phyloP scores from a whole-genome alignment of 441 rosid genomes.

The Gossypium davidsonii region DNA sequence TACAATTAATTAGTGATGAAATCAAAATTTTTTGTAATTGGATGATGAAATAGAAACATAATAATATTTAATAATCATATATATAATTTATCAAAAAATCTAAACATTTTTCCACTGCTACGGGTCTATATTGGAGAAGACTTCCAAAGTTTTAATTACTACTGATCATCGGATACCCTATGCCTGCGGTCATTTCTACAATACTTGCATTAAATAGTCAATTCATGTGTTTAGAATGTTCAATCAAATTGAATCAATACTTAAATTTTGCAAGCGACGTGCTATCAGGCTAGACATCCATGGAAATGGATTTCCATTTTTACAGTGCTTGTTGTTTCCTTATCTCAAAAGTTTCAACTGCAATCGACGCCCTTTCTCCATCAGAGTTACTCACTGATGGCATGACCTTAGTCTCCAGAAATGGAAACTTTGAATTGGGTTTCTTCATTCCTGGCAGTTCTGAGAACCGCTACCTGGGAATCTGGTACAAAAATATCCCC shows the following conservation, averaged over 20 bases:
- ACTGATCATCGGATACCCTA: no score
- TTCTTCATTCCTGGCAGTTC: slow-evolving; percentile 27
- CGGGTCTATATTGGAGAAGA: no score
- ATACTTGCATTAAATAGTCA: no score
- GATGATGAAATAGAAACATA: no score
- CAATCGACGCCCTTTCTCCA: background rate
- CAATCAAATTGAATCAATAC: background rate
- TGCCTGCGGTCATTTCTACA: no score
- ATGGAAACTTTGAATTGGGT: slow-evolving; percentile 24
- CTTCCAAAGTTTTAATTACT: no score
- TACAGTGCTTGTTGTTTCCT: background rate
- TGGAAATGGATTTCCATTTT: background rate
- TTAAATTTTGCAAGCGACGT: background rate
- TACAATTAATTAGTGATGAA: no score
- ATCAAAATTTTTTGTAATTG: no score
- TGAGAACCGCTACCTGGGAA: slow-evolving; percentile 20
- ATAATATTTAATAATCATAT: no score
- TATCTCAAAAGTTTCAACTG: background rate
- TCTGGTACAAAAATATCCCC: slow-evolving; percentile 19
- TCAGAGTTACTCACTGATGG: background rate
- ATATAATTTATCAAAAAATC: no score
- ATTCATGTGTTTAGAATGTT: no score
- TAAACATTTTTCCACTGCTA: no score
- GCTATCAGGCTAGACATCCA: background rate
- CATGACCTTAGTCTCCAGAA: slow-evolving; percentile 1